Base-by-base conservation (phyloP, 2,329 filamentous ascomycete genomes). In the Clonostachys rhizophaga region DNA sequence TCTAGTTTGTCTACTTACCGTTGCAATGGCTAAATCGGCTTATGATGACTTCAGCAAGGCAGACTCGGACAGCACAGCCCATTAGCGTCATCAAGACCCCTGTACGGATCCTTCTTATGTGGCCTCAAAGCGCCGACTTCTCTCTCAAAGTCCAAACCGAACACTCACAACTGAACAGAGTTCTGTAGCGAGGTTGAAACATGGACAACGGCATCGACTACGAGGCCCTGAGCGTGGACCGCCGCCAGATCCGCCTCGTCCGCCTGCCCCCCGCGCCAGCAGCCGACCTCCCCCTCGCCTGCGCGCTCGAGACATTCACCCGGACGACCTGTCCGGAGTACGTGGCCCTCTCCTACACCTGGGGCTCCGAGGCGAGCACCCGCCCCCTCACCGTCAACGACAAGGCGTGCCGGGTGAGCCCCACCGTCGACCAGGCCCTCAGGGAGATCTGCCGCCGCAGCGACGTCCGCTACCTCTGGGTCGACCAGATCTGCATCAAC, bases 401-500 rank as follows among this genome's bases (percentile, higher is more conserved):
- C 33, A 16, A 17, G 36, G 14, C 36, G 14, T 39, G 14, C 36
- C 14, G 17, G 36, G 36, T 39, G 14, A n/a, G 11, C 13, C 30
- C 35, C 33, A 44, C 35, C 20, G 36, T 18, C 14, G 36, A n/a
- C 7, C 14, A n/a, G 14, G 36, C 36, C 14, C 36, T 39, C 17
- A n/a, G 36, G 14, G 14, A 18, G 14, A n/a, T 39, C 14, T 18
- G 36, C 17, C 43, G 35, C 14, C 36, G 14, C 36, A 7, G 36
- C 36, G 36, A 8, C 3, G 36, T 39, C 14, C 8, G 5, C 7
- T 37, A 34, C 16, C 45, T 54, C 8, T 58, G 57, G 57, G 49
- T 55, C 12, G 56, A 58, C 33, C 51, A 46, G 17, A 50, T 59
- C 11, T 58, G 56, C 44, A 59, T 59, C 47, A 52, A 58, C 48